Base-by-base conservation (phyloP, 2,329 filamentous ascomycete genomes). In the Hypoxylon sp. region DNA sequence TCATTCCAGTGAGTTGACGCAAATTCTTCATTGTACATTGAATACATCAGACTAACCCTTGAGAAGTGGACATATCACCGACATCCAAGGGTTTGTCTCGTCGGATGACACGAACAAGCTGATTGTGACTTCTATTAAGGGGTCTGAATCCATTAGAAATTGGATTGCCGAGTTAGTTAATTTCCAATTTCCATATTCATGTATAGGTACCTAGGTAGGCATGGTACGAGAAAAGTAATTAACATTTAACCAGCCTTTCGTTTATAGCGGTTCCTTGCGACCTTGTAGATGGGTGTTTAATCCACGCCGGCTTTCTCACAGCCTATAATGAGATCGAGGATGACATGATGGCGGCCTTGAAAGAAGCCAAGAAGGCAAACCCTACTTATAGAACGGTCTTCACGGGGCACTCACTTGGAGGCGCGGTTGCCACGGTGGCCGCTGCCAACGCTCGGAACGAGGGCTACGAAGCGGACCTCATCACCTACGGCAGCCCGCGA, bases 321-420 rank as follows among this genome's bases (percentile, higher is more conserved):
- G 84, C 86, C 46, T 92, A 88, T 87, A 68, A 79, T 10, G 88
- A 90, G 67, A 82, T 90, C 19, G 73, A 81, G 13, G 58, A 63
- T 1, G 72, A 74, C 3, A 83, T 86, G 14, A 70, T 85, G 5
- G 70, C 74, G 1, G 83, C 82, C 58, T 75, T 91, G 22, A 70
- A 78, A 19, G 65, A 76, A 1, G 87, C 87, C 2, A 77, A 75
- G 44, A 73, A 75, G 1, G 76, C 81, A 29, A 79, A 88, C 79
- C 87, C 89, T 0, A 69, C 66, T 52, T 91, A 85, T 81, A 77
- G 77, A 50, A 75, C 92, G 75, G 76, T 90, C 17, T 78, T 85
- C n/a, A 89, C 89, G 0, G 91, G 91, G 37, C 91, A 93, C 81
- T 91, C 88, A 9, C 86, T 93, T 3, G 91, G 91, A 52, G 91